These are phyloP conservation scores for Ceraceosorus bombacis DNA, from an alignment of 1,284 basidiomycete species.

Conservation along the genomic window DNA sequence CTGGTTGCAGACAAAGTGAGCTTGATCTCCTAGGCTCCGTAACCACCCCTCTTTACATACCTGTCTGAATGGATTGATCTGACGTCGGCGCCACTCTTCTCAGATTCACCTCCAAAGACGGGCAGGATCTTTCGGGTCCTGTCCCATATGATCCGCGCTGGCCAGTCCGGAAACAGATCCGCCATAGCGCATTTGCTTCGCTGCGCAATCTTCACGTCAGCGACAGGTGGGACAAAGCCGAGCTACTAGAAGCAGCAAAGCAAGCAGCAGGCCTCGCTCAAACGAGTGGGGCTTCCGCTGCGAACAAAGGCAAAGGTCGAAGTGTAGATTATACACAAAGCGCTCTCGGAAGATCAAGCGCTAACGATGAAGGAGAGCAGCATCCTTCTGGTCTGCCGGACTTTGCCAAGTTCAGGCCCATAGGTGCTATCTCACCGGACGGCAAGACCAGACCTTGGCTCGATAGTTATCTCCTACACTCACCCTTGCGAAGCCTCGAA, in stretches of 20 bases:
- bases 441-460: conserved; percentile 25
- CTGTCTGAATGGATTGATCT: not conserved
- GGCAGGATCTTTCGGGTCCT: conserved; percentile 29
- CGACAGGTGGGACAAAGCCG: not conserved
- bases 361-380: not conserved
- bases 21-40: not conserved
- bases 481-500: conserved; percentile 33
- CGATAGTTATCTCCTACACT: conserved; percentile 41
- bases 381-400: too few relatives aligned
- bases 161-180: conserved; percentile 27
- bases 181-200: conserved; percentile 21
- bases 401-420: too few relatives aligned
- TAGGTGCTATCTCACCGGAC: not conserved
- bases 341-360: not conserved
- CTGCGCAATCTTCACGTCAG: conserved; percentile 27
- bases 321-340: not conserved
- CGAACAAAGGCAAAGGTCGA: not conserved
- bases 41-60: not conserved
- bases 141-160: conserved; percentile 30
- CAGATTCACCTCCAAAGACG: conserved; percentile 33
- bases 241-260: conserved; percentile 1
- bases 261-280: not conserved
- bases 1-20: conserved; percentile 43
- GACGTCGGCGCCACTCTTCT: not conserved
- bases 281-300: not conserved